Evolutionary conservation across 352 stramenopile species (phyloP).

Genomic region (Blastocystis hominis): DNA sequence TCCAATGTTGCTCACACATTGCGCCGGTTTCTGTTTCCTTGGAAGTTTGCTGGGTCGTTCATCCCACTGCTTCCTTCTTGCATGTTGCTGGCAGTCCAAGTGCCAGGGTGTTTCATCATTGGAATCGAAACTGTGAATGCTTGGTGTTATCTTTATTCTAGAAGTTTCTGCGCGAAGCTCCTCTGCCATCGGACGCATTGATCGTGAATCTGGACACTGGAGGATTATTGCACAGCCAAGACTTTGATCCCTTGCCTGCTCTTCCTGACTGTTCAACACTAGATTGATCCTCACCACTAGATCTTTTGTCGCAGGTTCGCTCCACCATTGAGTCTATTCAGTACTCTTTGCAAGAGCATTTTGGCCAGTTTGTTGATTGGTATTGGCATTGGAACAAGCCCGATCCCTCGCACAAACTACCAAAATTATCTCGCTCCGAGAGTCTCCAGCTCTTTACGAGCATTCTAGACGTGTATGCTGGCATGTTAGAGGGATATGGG

Average conservation of each 20-base stretch:
- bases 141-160: background rate
- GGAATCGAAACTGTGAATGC: background rate
- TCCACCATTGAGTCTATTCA: background rate
- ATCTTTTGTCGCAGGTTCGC: background rate
- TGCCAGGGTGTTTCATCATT: constrained; percentile 36
- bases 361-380: background rate
- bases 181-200: background rate
- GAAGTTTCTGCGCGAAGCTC: background rate
- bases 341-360: background rate
- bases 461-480: background rate
- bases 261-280: constrained; percentile 12
- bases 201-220: background rate
- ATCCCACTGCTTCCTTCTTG: constrained; percentile 39
- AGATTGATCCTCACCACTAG: background rate
- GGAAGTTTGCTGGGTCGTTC: constrained; percentile 33
- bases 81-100: constrained; percentile 34
- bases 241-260: background rate
- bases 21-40: constrained; percentile 1
- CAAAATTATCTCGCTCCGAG: background rate
- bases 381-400: background rate
- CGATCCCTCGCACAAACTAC: background rate
- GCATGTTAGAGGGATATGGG: background rate
- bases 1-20: constrained; percentile 13
- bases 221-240: background rate
- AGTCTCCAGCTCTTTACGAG: background rate